Percentiles rank a stretch among this genome's conserved stretches.
These are phyloP conservation scores for Trypanosoma congolense DNA, from an alignment of 208 protist species.

Conservation along the genomic window DNA sequence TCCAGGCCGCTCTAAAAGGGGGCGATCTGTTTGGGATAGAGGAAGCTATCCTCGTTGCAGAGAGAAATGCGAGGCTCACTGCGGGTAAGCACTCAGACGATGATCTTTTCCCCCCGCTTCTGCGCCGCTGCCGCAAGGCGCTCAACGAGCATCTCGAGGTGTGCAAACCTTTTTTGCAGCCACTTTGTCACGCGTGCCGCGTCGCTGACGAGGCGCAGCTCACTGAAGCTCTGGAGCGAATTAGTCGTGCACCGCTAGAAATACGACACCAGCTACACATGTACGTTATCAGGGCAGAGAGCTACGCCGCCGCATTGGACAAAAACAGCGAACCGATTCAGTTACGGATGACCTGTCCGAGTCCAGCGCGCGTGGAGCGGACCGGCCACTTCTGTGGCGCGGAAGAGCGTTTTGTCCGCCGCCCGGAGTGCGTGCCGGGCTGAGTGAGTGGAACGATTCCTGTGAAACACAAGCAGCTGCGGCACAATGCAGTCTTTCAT, in stretches of 20 bases:
- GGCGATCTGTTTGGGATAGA: slow-evolving; percentile 66
- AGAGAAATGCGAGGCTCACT: slow-evolving; percentile 15
- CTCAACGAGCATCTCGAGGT: slow-evolving; percentile 42
- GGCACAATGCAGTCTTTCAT: too few relatives aligned
- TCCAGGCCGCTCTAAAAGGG: slow-evolving; percentile 39
- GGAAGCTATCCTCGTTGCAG: slow-evolving; percentile 39
- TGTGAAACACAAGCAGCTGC: too few relatives aligned
- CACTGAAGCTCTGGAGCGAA: slow-evolving; percentile 37
- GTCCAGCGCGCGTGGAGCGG: too few relatives aligned
- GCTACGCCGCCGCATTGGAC: too few relatives aligned
- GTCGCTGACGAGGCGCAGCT: slow-evolving; percentile 43
- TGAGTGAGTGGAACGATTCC: too few relatives aligned
- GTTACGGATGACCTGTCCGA: too few relatives aligned
- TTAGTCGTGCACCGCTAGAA: not conserved
- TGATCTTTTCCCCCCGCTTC: slow-evolving; percentile 15
- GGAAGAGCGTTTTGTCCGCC: too few relatives aligned
- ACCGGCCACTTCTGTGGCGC: too few relatives aligned
- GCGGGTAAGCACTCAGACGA: slow-evolving; percentile 13
- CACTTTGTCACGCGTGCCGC: slow-evolving; percentile 53
- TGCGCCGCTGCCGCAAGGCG: slow-evolving; percentile 24
- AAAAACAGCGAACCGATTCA: too few relatives aligned
- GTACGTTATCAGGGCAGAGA: too few relatives aligned
- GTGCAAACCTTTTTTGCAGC: slow-evolving; percentile 49
- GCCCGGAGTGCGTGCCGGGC: too few relatives aligned
- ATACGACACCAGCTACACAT: too few relatives aligned